These are phyloP conservation scores for Leucaena leucocephala DNA, from an alignment of 306 rosid species.

Conservation along the genomic window DNA sequence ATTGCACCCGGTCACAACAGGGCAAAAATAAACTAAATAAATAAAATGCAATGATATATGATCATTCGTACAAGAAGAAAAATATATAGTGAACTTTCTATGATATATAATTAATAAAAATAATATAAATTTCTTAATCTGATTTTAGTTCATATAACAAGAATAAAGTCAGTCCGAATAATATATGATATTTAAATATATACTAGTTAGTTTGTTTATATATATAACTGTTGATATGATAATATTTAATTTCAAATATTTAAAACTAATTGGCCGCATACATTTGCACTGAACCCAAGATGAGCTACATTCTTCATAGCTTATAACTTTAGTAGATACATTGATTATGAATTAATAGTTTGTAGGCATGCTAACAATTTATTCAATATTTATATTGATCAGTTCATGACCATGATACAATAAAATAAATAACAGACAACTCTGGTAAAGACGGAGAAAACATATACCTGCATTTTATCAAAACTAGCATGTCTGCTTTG, in stretches of 20 bases:
- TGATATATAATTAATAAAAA: neutral
- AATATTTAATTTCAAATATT: neutral
- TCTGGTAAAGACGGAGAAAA: slow-evolving; percentile 12
- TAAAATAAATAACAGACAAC: neutral
- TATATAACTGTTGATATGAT: neutral
- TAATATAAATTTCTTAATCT: too few relatives aligned
- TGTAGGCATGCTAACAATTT: neutral
- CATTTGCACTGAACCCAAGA: too few relatives aligned
- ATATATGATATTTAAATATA: too few relatives aligned
- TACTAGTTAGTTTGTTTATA: too few relatives aligned
- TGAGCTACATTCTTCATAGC: too few relatives aligned
- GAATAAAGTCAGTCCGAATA: too few relatives aligned
- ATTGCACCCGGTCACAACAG: neutral
- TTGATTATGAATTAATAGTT: neutral
- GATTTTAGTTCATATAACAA: too few relatives aligned
- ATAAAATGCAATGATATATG: too few relatives aligned
- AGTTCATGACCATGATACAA: slow-evolving; percentile 9
- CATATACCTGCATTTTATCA: slow-evolving; percentile 84
- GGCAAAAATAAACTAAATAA: neutral
- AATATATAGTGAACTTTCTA: neutral
- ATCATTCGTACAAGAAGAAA: neutral
- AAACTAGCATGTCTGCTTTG: slow-evolving; percentile 83
- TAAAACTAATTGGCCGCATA: too few relatives aligned
- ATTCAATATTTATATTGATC: neutral
- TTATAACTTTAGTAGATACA: neutral